Conservation (phyloP, 2,329 filamentous ascomycete species). For the Cadophora luteo-olivacea region DNA sequence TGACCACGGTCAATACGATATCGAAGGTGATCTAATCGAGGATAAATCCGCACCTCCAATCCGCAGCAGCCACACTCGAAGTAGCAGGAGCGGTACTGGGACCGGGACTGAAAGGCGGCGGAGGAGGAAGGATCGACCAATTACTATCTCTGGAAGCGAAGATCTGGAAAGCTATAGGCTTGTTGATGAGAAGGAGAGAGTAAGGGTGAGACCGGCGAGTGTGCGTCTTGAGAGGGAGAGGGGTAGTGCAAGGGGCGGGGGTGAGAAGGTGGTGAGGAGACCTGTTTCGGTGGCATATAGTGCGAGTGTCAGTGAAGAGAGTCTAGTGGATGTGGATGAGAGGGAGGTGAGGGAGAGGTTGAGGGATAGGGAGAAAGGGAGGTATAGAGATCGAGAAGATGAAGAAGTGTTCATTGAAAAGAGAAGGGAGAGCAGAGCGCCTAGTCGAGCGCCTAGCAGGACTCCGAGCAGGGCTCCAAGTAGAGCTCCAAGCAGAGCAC, state of each 20-base stretch:
- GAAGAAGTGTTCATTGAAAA: constrained; percentile 6
- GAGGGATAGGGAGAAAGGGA: constrained; percentile 10
- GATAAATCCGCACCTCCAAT: constrained; percentile 5
- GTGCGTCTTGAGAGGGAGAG: not conserved
- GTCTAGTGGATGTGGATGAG: constrained; percentile 21
- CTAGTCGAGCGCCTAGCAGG: constrained; percentile 1
- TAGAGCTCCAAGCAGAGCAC: not conserved
- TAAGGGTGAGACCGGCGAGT: not conserved
- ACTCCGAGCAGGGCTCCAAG: constrained; percentile 1
- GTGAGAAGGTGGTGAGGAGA: not conserved
- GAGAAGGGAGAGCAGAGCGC: constrained; percentile 13
- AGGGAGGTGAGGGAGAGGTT: constrained; percentile 8
- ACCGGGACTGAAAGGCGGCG: not conserved
- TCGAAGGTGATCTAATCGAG: constrained; percentile 12
- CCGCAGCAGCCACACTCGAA: constrained; percentile 16
- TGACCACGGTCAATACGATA: constrained; percentile 24
- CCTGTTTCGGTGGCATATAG: constrained; percentile 10
- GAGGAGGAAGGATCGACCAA: not conserved
- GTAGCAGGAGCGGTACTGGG: constrained; percentile 9
- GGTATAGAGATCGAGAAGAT: not conserved
- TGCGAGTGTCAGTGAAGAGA: constrained; percentile 11
- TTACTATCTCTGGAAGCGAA: not conserved
- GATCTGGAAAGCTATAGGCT: constrained; percentile 8
- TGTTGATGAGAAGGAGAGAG: not conserved
- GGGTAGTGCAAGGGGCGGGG: not conserved